Evolutionary conservation across 495 filamentous ascomycete genomes (phyloP), one percentile per base, ranked within the genome.

Genomic region (Talaromyces stipitatus): DNA sequence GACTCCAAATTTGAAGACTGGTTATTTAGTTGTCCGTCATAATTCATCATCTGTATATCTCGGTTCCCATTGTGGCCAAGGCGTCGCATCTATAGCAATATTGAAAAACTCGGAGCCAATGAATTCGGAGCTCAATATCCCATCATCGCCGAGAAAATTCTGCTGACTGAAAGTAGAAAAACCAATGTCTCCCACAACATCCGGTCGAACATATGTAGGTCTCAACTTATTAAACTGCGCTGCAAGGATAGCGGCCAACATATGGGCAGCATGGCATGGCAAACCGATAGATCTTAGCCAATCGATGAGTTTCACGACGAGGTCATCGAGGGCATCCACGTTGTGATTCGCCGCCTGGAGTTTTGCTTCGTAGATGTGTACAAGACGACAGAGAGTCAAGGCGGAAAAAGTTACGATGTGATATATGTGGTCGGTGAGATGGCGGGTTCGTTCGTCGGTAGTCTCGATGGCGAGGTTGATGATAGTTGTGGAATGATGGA

Each of bases 351-450:
- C 59, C 9, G 57, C 16, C 1, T 54, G 55, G 0, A 75, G 54
- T 20, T 76, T 66, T 4, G 60, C 52, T 52, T 75, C 74, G 50
- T 75, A 73, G 41, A 12, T 67, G 46, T 64, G 67, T 2, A 75
- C 50, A 4, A 78, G 52, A 27, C 74, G 67, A 26, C 72, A 77
- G 2, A 77, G 64, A 3, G 69, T 66, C 18, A 78, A 69, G 5
- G 73, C 72, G 2, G 73, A 72, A 33, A 77, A 78, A 8, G 73
- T 74, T 29, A 77, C 72, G 65, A 77, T 76, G 59, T 78, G 73
- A 57, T 78, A 78, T n/a, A 76, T 74, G 16, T 76, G 75, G 54
- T 78, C 73, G 30, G 63, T 76, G 12, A 78, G 58, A 58, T 78
- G 73, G 12, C 70, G 68, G 1, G 72, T 78, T 0, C 73, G 70